Conservation (phyloP, 495 filamentous ascomycete species). For the Talaromyces borbonicus region DNA sequence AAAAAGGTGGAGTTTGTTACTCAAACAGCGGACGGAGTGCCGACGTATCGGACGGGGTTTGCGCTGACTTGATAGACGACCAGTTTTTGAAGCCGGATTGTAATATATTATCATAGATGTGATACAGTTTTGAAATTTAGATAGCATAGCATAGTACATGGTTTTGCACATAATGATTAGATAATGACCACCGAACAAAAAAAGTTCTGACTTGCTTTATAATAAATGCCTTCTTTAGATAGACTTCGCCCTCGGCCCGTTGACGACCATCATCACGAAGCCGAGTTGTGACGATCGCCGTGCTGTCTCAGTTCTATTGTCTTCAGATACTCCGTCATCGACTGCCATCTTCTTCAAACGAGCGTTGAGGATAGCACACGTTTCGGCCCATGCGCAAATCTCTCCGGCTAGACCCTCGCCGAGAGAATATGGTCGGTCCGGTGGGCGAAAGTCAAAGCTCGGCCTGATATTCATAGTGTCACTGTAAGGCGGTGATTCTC, state of each 20-base stretch:
- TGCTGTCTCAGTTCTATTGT: too few species aligned
- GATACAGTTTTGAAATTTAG: too few species aligned
- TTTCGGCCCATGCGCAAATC: constrained; percentile 38
- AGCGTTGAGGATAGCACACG: constrained; percentile 27
- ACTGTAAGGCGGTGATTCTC: constrained; percentile 32
- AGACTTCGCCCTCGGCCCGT: constrained; percentile 11
- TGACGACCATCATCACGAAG: constrained; percentile 23
- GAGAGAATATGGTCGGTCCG: constrained; percentile 33
- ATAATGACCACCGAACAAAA: too few species aligned
- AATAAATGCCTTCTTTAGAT: neutral
- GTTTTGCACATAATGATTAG: too few species aligned
- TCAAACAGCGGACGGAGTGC: constrained; percentile 14
- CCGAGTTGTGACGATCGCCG: constrained; percentile 23
- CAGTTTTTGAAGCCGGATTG: too few species aligned
- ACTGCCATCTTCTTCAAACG: constrained; percentile 27
- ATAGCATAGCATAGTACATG: too few species aligned
- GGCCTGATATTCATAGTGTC: constrained; percentile 7
- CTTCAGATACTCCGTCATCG: constrained; percentile 11
- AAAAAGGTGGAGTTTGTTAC: constrained; percentile 17
- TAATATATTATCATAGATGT: too few species aligned
- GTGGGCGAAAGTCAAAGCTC: constrained; percentile 29
- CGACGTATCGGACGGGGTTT: constrained; percentile 18
- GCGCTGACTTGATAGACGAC: neutral
- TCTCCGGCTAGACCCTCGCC: constrained; percentile 38
- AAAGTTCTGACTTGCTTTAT: neutral